Conservation (phyloP, 768 basidiomycete genomes). For the Mycena latifolia region DNA sequence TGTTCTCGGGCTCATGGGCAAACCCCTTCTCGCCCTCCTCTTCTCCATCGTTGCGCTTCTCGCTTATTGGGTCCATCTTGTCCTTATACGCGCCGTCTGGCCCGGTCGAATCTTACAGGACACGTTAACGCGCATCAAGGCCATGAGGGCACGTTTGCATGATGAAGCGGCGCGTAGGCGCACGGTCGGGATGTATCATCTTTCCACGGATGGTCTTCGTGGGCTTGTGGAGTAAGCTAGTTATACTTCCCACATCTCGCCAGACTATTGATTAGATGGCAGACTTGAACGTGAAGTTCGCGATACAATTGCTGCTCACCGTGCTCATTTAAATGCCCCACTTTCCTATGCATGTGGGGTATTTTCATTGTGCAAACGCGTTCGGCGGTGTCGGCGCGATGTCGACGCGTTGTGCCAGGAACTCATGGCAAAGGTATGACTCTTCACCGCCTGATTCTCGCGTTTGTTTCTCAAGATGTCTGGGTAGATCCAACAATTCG, state of each 20-base stretch:
- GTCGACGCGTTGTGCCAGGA: slow-evolving; percentile 10
- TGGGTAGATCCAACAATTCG: too few relatives aligned
- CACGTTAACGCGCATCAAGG: slow-evolving; percentile 1
- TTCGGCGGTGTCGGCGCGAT: too few relatives aligned
- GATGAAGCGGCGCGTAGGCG: too few relatives aligned
- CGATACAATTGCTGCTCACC: slow-evolving; percentile 1
- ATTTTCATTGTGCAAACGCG: slow-evolving; percentile 12
- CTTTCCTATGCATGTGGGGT: background rate
- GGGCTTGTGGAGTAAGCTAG: slow-evolving; percentile 9
- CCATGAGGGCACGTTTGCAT: too few relatives aligned
- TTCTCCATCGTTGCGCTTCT: slow-evolving; percentile 1
- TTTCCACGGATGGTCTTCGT: slow-evolving; percentile 14
- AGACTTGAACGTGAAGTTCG: background rate
- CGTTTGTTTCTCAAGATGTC: too few relatives aligned
- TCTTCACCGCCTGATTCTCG: background rate
- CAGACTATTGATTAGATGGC: background rate
- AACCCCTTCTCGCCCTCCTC: slow-evolving; percentile 4
- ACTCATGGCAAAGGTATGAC: slow-evolving; percentile 4
- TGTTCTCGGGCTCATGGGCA: slow-evolving; percentile 17
- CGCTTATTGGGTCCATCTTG: slow-evolving; percentile 11
- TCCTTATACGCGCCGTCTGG: slow-evolving; percentile 4
- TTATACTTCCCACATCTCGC: background rate
- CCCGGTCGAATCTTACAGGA: slow-evolving; percentile 10
- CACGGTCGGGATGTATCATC: too few relatives aligned
- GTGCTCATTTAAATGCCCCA: too few relatives aligned